These are phyloP conservation scores for Mycena amicta DNA, from an alignment of 768 basidiomycete species.

Conservation along the genomic window DNA sequence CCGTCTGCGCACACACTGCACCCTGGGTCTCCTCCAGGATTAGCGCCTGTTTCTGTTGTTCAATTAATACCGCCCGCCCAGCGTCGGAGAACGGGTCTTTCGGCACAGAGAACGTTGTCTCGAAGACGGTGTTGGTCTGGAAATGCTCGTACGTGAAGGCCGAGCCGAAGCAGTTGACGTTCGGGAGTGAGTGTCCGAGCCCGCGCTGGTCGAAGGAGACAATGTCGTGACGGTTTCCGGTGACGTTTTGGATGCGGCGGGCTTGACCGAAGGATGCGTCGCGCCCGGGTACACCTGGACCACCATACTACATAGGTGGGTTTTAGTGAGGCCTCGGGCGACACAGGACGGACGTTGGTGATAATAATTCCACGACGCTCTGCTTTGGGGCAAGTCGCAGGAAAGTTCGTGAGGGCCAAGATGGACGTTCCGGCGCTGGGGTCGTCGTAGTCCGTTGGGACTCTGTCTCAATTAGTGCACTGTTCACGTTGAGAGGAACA, in stretches of 20 bases:
- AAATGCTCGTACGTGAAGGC: slow-evolving; percentile 15
- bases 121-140: slow-evolving; percentile 22
- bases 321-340: background rate
- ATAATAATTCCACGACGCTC: slow-evolving; percentile 20
- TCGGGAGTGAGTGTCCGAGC: slow-evolving; percentile 17
- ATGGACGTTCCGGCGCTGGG: slow-evolving; percentile 16
- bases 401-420: slow-evolving; percentile 20
- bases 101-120: slow-evolving; percentile 20
- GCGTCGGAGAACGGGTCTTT: slow-evolving; percentile 16
- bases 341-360: slow-evolving; percentile 7
- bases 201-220: slow-evolving; percentile 25
- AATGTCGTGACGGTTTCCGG: slow-evolving; percentile 22
- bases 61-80: slow-evolving; percentile 18
- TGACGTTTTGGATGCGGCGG: slow-evolving; percentile 7
- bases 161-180: slow-evolving; percentile 20
- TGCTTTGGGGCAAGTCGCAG: slow-evolving; percentile 9
- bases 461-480: background rate
- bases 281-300: slow-evolving; percentile 14
- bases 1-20: slow-evolving; percentile 9
- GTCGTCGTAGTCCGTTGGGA: slow-evolving; percentile 20
- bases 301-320: slow-evolving; percentile 11
- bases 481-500: background rate
- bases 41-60: slow-evolving; percentile 23
- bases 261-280: slow-evolving; percentile 7
- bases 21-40: slow-evolving; percentile 17